Evolutionary conservation across 805 yeast genomes (phyloP), one percentile per base, ranked within the genome.

Genomic region (Dipodascus albidus): DNA sequence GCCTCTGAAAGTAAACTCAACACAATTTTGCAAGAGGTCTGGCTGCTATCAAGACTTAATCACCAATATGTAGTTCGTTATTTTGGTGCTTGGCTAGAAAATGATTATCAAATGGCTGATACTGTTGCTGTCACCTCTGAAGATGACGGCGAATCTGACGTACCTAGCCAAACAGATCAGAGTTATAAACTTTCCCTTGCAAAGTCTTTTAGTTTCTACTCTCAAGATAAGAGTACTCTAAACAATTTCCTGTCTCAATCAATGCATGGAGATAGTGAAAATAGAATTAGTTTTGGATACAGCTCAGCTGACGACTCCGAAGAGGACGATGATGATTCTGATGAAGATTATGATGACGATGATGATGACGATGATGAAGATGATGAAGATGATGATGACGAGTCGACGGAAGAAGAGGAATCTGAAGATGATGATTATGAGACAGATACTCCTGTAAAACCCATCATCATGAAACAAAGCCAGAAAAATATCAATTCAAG

Each of bases 21-120:
- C 22, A 79, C 85, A 2, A 84, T 93, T 55, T 71, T 93, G 54
- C 88, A 86, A 56, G 99, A 93, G 63, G 99, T 93, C 0, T 82
- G 90, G 79, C 76, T 95, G 9, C 75, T 93, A 59, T 96, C 98
- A 1, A 75, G 98, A 56, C 73, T 93, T 52, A 91, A 90, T 61
- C 97, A 93, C 64, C 97, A 90, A 64, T 91, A 88, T 66, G 96
- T 93, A 44, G 99, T 93, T 2, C 73, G 99, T 54, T 93, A 93
- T 68, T 93, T 87, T 68, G 95, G 97, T 2, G 96, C 97, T 0
- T 93, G 99, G 99, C 78, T 91, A 3, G 97, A 90, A 64, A 95
- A 87, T 53, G 83, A 82, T 24, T 57, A 61, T 27, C 44, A 38
- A 4, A 4, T 17, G 20, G 20, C n/a, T n/a, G 44, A 38, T 14